Percentiles rank a stretch among this genome's conserved stretches.
phyloP scores from a whole-genome alignment of 106 monocot species.

The Dendrobium huoshanense region DNA sequence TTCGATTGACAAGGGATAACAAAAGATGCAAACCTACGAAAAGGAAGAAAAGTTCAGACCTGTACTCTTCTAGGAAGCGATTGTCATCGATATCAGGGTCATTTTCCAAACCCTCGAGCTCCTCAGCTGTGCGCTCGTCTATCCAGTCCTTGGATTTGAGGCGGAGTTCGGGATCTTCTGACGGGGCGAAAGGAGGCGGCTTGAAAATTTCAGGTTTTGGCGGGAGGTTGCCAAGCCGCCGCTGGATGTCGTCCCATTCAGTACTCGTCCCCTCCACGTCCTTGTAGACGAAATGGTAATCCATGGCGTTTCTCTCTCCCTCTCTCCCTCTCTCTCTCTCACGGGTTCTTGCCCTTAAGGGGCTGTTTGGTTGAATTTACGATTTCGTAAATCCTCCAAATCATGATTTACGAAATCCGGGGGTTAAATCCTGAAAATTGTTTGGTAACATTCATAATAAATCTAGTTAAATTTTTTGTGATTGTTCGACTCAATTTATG shows the following conservation, averaged over 20 bases:
- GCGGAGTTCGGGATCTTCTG: constrained; percentile 40
- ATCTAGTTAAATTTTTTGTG: too few relatives aligned
- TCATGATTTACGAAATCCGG: too few relatives aligned
- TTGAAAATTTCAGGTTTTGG: constrained; percentile 83
- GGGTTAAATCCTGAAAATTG: too few relatives aligned
- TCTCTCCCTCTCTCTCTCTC: neutral
- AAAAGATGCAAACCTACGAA: neutral
- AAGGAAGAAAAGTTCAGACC: constrained; percentile 21
- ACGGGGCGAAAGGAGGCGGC: constrained; percentile 57
- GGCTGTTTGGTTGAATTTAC: too few relatives aligned
- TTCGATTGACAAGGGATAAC: neutral
- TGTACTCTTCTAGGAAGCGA: constrained; percentile 89
- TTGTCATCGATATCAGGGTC: constrained; percentile 74
- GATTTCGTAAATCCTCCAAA: too few relatives aligned
- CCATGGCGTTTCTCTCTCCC: constrained; percentile 17
- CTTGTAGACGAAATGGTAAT: constrained; percentile 91
- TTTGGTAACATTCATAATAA: too few relatives aligned
- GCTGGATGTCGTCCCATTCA: constrained; percentile 97
- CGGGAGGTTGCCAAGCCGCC: constrained; percentile 81
- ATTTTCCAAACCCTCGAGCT: constrained; percentile 86
- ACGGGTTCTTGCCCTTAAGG: too few relatives aligned
- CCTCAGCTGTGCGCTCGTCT: constrained; percentile 63
- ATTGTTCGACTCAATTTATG: too few relatives aligned
- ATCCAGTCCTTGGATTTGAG: constrained; percentile 74
- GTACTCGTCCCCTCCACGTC: constrained; percentile 89